Base-by-base conservation (phyloP, 208 protist genomes). In the Acanthamoeba quina region DNA sequence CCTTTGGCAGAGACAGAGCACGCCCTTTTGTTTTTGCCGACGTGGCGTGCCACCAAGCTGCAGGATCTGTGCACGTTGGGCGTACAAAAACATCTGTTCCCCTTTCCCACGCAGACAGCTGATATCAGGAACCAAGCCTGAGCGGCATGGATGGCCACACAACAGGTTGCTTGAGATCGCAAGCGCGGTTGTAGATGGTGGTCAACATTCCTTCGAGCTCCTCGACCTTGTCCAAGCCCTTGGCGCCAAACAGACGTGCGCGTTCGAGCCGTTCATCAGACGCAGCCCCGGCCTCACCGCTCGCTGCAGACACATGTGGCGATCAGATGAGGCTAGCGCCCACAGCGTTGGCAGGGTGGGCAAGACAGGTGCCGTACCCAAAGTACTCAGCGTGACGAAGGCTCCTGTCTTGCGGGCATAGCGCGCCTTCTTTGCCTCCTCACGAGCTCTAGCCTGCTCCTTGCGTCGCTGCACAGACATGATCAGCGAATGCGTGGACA, bases 101-200 rank as follows among this genome's bases (percentile, higher is more conserved):
- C 0, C 41, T 47, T 47, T 47, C 41, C 41, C 2, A 3, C 54
- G 10, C n/a, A n/a, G n/a, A n/a, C n/a, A n/a, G n/a, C n/a, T n/a
- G 2, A 47, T 15, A 29, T 70, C 64, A 70, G 6, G 29, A 1
- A 1, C 64, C 29, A 17, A 78, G 37, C 4, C 70, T 10, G 11
- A 78, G 70, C 0, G 70, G 70, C 70, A 78, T 78, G 4, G 70
- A 78, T 5, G 70, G 70, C 70, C 70, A 78, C 70, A 78, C 17
- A 41, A 49, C 70, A 11, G 70, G 70, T 41, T 52, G 70, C 70
- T 78, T 78, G 70, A 78, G 70, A 26, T 78, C 70, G 70, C 70
- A 78, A 5, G 70, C 70, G 70, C 70, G 70, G 70, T 49, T 41
- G 70, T 41, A 78, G 17, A 78, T 41, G 34, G 31, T 78, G 70